These are phyloP conservation scores for Geotrichum histeridarum DNA, from an alignment of 1,139 yeast species.

Conservation along the genomic window DNA sequence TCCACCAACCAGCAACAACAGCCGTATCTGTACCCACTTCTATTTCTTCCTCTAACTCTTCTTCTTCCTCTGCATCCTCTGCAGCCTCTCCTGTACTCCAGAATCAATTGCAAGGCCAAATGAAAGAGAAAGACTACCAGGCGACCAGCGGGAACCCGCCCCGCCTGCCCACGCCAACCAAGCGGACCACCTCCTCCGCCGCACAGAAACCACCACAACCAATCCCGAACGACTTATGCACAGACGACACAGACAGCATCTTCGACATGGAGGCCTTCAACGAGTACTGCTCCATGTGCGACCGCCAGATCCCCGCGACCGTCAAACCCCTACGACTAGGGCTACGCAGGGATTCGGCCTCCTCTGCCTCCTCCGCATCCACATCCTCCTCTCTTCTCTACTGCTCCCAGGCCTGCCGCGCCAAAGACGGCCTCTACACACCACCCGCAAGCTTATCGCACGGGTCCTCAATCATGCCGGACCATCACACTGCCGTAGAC, in stretches of 20 bases:
- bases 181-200: neutral
- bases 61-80: neutral
- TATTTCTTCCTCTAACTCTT: neutral
- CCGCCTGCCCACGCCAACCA: neutral
- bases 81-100: too few relatives aligned
- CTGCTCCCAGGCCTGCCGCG: conserved; percentile 1
- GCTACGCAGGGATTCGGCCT: neutral
- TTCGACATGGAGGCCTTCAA: conserved; percentile 5
- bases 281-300: conserved; percentile 8
- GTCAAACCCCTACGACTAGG: neutral
- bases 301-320: neutral
- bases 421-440: neutral
- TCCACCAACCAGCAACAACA: too few relatives aligned
- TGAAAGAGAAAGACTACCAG: neutral
- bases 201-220: neutral
- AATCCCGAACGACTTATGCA: neutral
- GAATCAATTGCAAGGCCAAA: too few relatives aligned
- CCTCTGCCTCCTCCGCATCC: neutral
- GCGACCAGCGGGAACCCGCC: neutral
- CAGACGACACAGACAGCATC: neutral
- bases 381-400: neutral
- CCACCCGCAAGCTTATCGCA: neutral
- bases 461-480: too few relatives aligned
- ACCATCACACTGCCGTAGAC: too few relatives aligned
- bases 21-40: neutral